Conservation (phyloP, 2,329 filamentous ascomycete species). For the Pyricularia sp. region DNA sequence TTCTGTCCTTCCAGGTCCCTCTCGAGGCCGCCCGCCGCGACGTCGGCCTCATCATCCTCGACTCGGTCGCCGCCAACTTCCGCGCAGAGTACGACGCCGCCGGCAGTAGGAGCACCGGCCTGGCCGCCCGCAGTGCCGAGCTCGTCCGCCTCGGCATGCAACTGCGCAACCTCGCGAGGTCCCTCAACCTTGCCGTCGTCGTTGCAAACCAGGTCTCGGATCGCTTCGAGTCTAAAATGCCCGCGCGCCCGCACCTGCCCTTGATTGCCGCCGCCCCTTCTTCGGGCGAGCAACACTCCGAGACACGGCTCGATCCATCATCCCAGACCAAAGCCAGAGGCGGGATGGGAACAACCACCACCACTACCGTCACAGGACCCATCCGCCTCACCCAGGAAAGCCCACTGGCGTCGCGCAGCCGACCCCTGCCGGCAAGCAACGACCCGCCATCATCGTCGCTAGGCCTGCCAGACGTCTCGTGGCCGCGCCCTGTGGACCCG, state of each 20-base stretch:
- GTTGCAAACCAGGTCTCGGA: conserved; percentile 95
- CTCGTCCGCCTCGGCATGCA: conserved; percentile 68
- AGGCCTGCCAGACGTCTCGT: conserved; percentile 20
- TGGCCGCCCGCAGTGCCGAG: conserved; percentile 69
- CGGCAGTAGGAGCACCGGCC: conserved; percentile 36
- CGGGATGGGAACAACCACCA: not conserved
- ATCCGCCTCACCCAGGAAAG: conserved; percentile 29
- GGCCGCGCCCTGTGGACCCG: conserved; percentile 13
- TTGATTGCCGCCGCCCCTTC: conserved; percentile 9
- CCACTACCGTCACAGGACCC: conserved; percentile 9
- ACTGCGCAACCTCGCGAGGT: conserved; percentile 66
- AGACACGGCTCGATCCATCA: not conserved
- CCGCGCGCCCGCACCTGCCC: conserved; percentile 5
- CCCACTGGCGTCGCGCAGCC: conserved; percentile 38
- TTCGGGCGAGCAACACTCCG: not conserved
- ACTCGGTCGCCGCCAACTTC: conserved; percentile 93
- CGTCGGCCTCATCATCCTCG: conserved; percentile 75
- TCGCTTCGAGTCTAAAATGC: conserved; percentile 47
- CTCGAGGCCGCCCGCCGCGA: conserved; percentile 68
- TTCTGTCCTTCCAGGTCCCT: conserved; percentile 85
- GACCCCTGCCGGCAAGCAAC: conserved; percentile 17
- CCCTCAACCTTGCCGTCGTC: conserved; percentile 71
- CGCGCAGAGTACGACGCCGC: conserved; percentile 74
- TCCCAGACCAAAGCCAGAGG: not conserved
- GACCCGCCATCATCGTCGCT: conserved; percentile 30